These are phyloP conservation scores for Ulvella scutata DNA, from an alignment of 139 green algal species.

Conservation along the genomic window DNA sequence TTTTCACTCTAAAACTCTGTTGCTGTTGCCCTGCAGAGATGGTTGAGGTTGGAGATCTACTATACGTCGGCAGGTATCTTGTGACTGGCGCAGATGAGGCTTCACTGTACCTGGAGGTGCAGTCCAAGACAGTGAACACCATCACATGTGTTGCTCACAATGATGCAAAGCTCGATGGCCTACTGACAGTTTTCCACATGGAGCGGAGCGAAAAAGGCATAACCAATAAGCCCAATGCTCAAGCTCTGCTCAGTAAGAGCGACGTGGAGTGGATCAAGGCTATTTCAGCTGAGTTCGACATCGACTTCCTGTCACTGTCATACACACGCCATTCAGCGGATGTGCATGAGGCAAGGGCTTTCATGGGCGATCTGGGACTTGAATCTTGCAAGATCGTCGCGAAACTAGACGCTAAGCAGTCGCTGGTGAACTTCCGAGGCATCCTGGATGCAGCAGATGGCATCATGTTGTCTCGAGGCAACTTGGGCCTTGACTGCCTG, in stretches of 20 bases:
- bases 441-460: constrained; percentile 62
- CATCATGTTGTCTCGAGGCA: constrained; percentile 75
- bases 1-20: too few species aligned
- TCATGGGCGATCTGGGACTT: constrained; percentile 49
- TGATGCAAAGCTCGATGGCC: constrained; percentile 56
- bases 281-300: constrained; percentile 38
- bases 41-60: constrained; percentile 49
- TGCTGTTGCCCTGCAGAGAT: constrained; percentile 26
- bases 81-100: constrained; percentile 67
- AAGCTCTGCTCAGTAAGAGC: neutral
- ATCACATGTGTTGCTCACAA: constrained; percentile 61
- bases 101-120: constrained; percentile 63
- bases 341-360: constrained; percentile 46
- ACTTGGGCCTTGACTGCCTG: constrained; percentile 73
- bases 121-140: constrained; percentile 16
- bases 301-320: constrained; percentile 72
- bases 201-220: constrained; percentile 36
- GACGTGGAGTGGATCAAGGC: neutral
- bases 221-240: constrained; percentile 15
- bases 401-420: constrained; percentile 61
- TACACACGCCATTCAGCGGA: constrained; percentile 59
- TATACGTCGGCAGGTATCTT: constrained; percentile 85
- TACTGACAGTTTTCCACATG: constrained; percentile 85
- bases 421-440: constrained; percentile 51
- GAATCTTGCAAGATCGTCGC: constrained; percentile 59